A percentile compares a stretch with the other conserved stretches of the same genome.
Conservation (phyloP, 2,329 filamentous ascomycete genomes). For the Lachnellula willkommii region DNA sequence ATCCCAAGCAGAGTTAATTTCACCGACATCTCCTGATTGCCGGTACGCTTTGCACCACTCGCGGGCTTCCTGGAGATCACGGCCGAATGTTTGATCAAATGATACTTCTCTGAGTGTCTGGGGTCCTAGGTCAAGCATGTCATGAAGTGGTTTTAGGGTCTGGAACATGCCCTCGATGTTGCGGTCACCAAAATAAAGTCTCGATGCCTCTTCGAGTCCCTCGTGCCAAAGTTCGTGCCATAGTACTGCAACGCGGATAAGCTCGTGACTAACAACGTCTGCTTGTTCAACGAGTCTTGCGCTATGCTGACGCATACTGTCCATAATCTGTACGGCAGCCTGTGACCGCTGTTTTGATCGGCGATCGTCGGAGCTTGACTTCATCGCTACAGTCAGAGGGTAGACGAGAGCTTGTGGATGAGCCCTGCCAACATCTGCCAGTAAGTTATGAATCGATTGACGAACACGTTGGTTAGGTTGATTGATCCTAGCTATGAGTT, state of each 20-base stretch:
- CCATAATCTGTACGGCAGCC: slow-evolving; percentile 91
- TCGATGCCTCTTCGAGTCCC: slow-evolving; percentile 90
- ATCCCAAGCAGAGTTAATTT: slow-evolving; percentile 98
- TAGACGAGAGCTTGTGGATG: slow-evolving; percentile 97
- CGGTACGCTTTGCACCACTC: slow-evolving; percentile 95
- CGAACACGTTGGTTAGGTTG: slow-evolving; percentile 87
- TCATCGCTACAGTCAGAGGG: slow-evolving; percentile 95
- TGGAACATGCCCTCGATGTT: slow-evolving; percentile 98
- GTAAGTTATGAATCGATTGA: slow-evolving; percentile 82
- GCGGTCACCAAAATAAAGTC: slow-evolving; percentile 94
- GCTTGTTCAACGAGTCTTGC: slow-evolving; percentile 90
- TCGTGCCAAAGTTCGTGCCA: slow-evolving; percentile 99
- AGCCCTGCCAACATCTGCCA: slow-evolving; percentile 86
- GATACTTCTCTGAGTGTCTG: slow-evolving; percentile 94
- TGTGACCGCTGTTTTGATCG: slow-evolving; percentile 79
- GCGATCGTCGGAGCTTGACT: slow-evolving; percentile 75
- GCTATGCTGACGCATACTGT: slow-evolving; percentile 94
- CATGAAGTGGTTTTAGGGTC: slow-evolving; percentile 83
- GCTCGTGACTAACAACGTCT: slow-evolving; percentile 88
- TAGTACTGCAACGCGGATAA: slow-evolving; percentile 92
- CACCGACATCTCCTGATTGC: slow-evolving; percentile 80
- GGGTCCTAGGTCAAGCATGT: slow-evolving; percentile 82
- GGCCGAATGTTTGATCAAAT: slow-evolving; percentile 94
- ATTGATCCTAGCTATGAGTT: slow-evolving; percentile 95
- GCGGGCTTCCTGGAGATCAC: slow-evolving; percentile 88